phyloP scores from a whole-genome alignment of 345 rosid species.

The Kernera saxatilis region DNA sequence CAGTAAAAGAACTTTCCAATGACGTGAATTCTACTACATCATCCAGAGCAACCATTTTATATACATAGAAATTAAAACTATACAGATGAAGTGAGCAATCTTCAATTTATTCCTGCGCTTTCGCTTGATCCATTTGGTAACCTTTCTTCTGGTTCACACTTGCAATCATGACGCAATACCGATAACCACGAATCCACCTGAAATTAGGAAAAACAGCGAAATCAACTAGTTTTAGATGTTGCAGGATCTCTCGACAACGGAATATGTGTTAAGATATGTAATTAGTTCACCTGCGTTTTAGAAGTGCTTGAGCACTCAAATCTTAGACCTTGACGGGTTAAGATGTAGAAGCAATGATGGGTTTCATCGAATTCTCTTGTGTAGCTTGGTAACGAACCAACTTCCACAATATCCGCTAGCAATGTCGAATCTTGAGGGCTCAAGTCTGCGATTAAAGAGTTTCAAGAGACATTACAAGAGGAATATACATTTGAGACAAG shows the following conservation, averaged over 20 bases:
- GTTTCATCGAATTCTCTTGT: slow-evolving; percentile 59
- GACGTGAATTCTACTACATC: slow-evolving; percentile 1
- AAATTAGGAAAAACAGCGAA: neutral
- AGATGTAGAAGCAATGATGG: slow-evolving; percentile 55
- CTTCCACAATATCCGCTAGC: slow-evolving; percentile 73
- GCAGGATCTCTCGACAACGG: neutral
- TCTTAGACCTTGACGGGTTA: slow-evolving; percentile 73
- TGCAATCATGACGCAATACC: slow-evolving; percentile 47
- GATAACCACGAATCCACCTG: slow-evolving; percentile 81
- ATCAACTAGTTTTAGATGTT: neutral
- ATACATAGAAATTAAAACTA: slow-evolving; percentile 38
- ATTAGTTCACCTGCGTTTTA: slow-evolving; percentile 51
- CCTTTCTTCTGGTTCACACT: slow-evolving; percentile 33
- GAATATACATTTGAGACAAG: neutral
- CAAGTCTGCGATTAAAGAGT: slow-evolving; percentile 54
- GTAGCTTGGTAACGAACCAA: slow-evolving; percentile 64
- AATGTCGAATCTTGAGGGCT: slow-evolving; percentile 93
- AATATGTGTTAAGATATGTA: neutral
- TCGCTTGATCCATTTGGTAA: slow-evolving; percentile 35
- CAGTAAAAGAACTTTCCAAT: neutral
- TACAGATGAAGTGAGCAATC: slow-evolving; percentile 15
- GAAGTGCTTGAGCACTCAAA: slow-evolving; percentile 78
- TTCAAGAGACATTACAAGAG: slow-evolving; percentile 1
- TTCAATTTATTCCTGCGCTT: slow-evolving; percentile 29
- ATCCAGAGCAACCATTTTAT: slow-evolving; percentile 18